Evolutionary conservation across 225 moss, liverwort and hornwort genomes (phyloP), one percentile per base, ranked within the genome.

Genomic region (Pseudoscleropodium purum): DNA sequence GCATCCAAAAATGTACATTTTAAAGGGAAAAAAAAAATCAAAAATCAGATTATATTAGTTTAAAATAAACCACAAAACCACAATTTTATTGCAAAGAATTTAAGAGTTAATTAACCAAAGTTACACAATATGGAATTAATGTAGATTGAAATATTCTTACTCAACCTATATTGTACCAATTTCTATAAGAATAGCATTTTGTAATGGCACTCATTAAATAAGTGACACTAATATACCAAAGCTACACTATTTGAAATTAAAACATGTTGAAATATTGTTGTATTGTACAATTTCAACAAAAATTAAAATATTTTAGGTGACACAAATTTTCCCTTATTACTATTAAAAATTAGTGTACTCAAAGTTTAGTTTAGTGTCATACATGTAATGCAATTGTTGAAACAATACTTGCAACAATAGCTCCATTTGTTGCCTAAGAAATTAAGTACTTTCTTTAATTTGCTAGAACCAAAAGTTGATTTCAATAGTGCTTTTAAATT

Each of bases 341-440:
- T 39, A 69, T 6, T 69, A 24, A 1, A 69, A 39, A 39, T 24
- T 69, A 39, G 39, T 69, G 4, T 69, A 39, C 2, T 13, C 6
- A 13, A n/a, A 69, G 7, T 9, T 69, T n/a, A 24, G 1, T 39
- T 39, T 23, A n/a, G 21, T 39, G 6, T 13, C 7, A 23, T 39
- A 39, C 21, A 39, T 69, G 69, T 24, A n/a, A 1, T 69, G 12
- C 24, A 23, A n/a, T 0, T 4, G 1, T 24, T 67, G 37, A 11
- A n/a, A n/a, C 11, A 36, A 10, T 20, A 67, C 2, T 11, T 68
- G 37, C 6, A 37, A 36, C 13, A 69, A 69, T 7, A n/a, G 21
- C n/a, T 2, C 3, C 8, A 57, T 9, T 0, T 5, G 0, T 39
- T 69, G 13, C 2, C 39, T 39, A 24, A 39, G 9, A n/a, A 24